These are phyloP conservation scores for Ceratopteris richardii DNA, from an alignment of 75 land plant genomes.

Conservation along the genomic window DNA sequence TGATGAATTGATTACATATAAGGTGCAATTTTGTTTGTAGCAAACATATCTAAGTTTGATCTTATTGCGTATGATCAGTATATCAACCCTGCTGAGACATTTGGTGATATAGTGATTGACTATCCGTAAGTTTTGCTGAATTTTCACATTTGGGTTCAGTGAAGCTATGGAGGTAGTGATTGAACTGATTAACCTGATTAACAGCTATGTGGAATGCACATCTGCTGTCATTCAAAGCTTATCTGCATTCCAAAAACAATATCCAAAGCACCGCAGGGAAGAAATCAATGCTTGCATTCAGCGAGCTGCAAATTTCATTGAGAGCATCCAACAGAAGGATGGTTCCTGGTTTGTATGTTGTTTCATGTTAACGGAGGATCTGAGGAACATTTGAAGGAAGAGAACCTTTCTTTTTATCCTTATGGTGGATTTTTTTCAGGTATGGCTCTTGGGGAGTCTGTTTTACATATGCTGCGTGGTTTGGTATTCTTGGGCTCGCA, in stretches of 20 bases:
- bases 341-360: constrained; percentile 50
- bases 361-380: too few species aligned
- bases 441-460: constrained; percentile 90
- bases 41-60: too few species aligned
- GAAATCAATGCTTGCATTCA: constrained; percentile 44
- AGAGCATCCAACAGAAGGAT: constrained; percentile 46
- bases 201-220: constrained; percentile 68
- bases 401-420: too few species aligned
- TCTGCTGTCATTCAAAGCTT: constrained; percentile 59
- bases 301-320: constrained; percentile 40
- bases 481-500: constrained; percentile 62
- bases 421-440: constrained; percentile 35
- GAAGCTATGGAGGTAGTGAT: too few species aligned
- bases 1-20: too few species aligned
- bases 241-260: constrained; percentile 39
- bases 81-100: constrained; percentile 89
- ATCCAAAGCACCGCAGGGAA: constrained; percentile 50
- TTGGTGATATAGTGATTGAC: constrained; percentile 92
- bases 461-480: constrained; percentile 84
- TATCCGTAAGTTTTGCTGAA: constrained; percentile 60
- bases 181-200: too few species aligned
- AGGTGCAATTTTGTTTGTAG: too few species aligned
- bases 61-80: too few species aligned
- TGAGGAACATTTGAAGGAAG: too few species aligned
- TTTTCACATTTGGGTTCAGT: background rate